Base-by-base conservation (phyloP, 495 filamentous ascomycete species). In the Barbatosphaeria neglecta region DNA sequence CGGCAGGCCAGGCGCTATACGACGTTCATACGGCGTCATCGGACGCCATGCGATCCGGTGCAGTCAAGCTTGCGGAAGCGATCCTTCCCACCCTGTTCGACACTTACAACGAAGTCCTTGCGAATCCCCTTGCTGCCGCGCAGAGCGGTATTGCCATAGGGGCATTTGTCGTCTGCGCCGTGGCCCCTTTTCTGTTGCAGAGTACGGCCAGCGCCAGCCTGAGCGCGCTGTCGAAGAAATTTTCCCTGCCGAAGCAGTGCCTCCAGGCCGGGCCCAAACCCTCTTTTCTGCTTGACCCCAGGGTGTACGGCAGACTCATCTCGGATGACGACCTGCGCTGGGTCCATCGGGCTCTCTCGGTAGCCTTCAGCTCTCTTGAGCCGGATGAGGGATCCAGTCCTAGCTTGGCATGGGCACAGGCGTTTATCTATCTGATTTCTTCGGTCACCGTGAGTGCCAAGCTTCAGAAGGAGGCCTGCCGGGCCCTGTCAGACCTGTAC, bases 271-370 rank as follows among this genome's bases (percentile, higher is more conserved):
- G 77, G 10, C 78, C 86, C 0, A 95, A 90, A 57, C 79, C 83
- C 9, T 90, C 88, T 0, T 90, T 90, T 60, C 68, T 96, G 6
- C 71, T 97, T 1, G 95, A 87, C 57, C 78, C 80, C 18, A 84
- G 82, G 43, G 76, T 90, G 7, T 96, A 89, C 64, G 74, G 82
- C 27, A 95, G 93, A 56, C 58, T 96, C 16, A 62, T 70, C 4
- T 65, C 65, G 6, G 76, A 84, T 37, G 81, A 86, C 17, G 92
- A 96, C 51, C 65, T 86, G 22, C 69, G 66, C 41, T 97, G 93
- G 88, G 67, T 80, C 28, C 65, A 81, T 27, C 77, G 84, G 45
- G 80, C 85, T 33, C 72, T 98, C 41, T 63, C 74, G 8, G 76
- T 80, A 22, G 67, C 83, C 24, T 68, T 81, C 5, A 59, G 69